Evolutionary conservation across 2,329 filamentous ascomycete genomes (phyloP), one percentile per base, ranked within the genome.

Genomic region (Venturia pyrina): DNA sequence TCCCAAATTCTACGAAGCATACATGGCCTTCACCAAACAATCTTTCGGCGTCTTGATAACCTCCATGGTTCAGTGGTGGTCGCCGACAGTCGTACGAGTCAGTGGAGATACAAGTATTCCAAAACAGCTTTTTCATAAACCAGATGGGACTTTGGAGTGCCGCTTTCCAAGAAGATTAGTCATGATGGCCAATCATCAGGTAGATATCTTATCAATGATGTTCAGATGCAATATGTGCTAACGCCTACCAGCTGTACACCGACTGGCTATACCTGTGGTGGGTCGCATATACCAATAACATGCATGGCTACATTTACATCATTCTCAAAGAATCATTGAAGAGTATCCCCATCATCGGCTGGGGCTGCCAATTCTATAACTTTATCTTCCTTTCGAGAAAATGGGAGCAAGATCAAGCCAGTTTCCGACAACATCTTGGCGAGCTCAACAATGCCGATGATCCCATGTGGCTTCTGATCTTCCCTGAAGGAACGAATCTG

Each of bases 261-360:
- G 91, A 96, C 77, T 96, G 91, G 91, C 78, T 96, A 10, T 96
- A 96, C 74, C 83, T 96, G 8, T 96, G 91, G 91, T 96, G 91
- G 91, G 87, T 91, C 34, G 90, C 87, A n/a, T 96, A 96, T 72
- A 91, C 89, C 34, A 89, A 89, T 66, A 83, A 84, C 64, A 91
- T 91, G 85, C 89, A 95, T 71, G 91, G 92, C 13, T 89, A 91
- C 73, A 83, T 96, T 72, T 96, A 91, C 79, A 96, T 96, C 74
- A 93, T 96, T 71, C 80, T 96, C 64, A 96, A 96, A 73, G 90
- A 96, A 74, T 93, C 90, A 1, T 80, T 96, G 68, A 92, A 90
- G 75, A 88, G 86, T 70, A 87, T 96, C 19, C 91, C 91, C 1
- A 77, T 96, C 64, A 82, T 96, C 34, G 91, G 91, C 1, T 87